Base-by-base conservation (phyloP, 139 green algal genomes). In the Coccomyxa sp. region DNA sequence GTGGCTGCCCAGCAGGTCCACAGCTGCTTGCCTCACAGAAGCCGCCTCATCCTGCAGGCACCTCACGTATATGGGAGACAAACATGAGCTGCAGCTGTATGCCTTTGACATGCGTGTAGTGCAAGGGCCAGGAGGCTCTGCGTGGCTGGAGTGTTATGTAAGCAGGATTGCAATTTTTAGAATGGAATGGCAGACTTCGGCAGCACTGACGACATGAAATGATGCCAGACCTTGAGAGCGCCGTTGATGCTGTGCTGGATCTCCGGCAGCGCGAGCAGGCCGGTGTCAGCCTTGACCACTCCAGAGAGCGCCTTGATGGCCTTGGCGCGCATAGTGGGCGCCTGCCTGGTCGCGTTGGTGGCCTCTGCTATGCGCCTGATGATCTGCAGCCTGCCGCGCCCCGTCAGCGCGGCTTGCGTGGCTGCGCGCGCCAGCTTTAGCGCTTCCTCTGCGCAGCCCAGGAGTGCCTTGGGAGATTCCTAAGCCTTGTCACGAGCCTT, bases 41-140 rank as follows among this genome's bases (percentile, higher is more conserved):
- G 94, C 86, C n/a, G 90, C 84, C 50, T 97, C 92, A 83, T 98
- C 94, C 72, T 84, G 76, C 34, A 89, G n/a, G n/a, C n/a, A n/a
- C n/a, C n/a, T n/a, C 44, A 8, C 10, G n/a, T 34, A 2, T 8
- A 72, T 3, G 36, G 29, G 78, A 75, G 10, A 44, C n/a, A 37
- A 5, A 34, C 18, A 39, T 33, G 36, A 33, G 70, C 18, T 44
- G 36, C n/a, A 50, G 34, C 14, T 6, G 50, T 58, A 14, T 6
- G 50, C 27, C 50, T 64, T 18, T 64, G 5, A 3, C 50, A 64
- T 18, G 44, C 22, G 50, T 2, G 1, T 12, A n/a, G n/a, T n/a
- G n/a, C n/a, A n/a, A n/a, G n/a, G n/a, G n/a, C n/a, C n/a, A n/a
- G n/a, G n/a, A n/a, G n/a, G n/a, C n/a, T n/a, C n/a, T n/a, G n/a